phyloP scores from a whole-genome alignment of 345 rosid genomes.

The Gossypium turneri region DNA sequence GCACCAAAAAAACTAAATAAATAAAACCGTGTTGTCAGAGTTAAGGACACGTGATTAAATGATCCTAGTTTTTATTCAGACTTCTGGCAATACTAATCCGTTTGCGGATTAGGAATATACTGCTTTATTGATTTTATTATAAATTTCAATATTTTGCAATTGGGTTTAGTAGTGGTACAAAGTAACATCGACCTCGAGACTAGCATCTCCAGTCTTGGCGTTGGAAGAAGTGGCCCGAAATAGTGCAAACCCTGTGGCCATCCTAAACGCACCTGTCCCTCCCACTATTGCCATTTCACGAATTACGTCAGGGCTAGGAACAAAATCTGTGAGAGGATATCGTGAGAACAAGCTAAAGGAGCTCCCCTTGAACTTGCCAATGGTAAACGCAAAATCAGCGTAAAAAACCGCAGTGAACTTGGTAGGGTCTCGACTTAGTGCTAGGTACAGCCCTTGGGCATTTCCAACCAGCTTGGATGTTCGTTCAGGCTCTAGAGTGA shows the following conservation, averaged over 20 bases:
- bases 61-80: no score
- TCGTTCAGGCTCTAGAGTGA: not conserved
- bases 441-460: not conserved
- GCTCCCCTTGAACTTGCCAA: conserved; percentile 40
- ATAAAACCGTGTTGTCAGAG: no score
- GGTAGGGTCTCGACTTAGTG: not conserved
- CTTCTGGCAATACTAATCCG: no score
- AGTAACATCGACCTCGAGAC: conserved; percentile 33
- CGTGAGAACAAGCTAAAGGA: conserved; percentile 45
- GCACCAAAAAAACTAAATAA: no score
- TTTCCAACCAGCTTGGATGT: not conserved
- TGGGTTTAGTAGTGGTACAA: conserved; percentile 23
- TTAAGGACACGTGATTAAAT: no score
- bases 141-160: not conserved
- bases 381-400: conserved; percentile 39
- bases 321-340: conserved; percentile 30
- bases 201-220: conserved; percentile 31
- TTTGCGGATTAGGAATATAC: no score
- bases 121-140: no score
- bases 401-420: conserved; percentile 29
- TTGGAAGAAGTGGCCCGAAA: conserved; percentile 25
- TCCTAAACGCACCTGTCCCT: conserved; percentile 42
- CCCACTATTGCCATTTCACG: not conserved
- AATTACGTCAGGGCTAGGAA: not conserved
- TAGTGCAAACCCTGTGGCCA: conserved; percentile 41